Evolutionary conservation across 176 grass and related monocot species (phyloP).

Genomic region (Thinopyrum elongatum): DNA sequence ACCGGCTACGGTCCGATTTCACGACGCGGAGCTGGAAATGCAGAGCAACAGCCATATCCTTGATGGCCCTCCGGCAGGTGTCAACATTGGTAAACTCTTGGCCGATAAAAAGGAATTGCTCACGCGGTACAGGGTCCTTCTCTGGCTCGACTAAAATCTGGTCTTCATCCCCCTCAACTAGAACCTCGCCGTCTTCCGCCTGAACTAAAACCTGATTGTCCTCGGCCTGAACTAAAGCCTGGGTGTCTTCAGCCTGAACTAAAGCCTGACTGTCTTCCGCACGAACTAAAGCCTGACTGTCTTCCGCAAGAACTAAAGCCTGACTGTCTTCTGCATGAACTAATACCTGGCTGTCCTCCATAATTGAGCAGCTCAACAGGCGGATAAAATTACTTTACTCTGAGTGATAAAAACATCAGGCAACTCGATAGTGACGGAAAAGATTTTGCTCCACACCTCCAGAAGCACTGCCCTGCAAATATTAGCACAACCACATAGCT

Average conservation of each 20-base stretch:
- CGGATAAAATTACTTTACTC: slow-evolving; percentile 18
- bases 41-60: slow-evolving; percentile 92
- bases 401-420: slow-evolving; percentile 16
- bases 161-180: background rate
- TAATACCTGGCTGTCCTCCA: slow-evolving; percentile 50
- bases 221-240: background rate
- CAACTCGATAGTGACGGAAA: background rate
- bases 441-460: background rate
- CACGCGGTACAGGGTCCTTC: slow-evolving; percentile 35
- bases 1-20: slow-evolving; percentile 90
- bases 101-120: slow-evolving; percentile 59
- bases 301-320: slow-evolving; percentile 33
- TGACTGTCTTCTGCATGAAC: slow-evolving; percentile 40
- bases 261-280: slow-evolving; percentile 39
- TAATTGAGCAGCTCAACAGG: slow-evolving; percentile 18
- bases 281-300: slow-evolving; percentile 15
- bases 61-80: slow-evolving; percentile 62
- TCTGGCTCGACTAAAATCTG: slow-evolving; percentile 48
- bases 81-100: slow-evolving; percentile 94
- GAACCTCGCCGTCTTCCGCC: background rate
- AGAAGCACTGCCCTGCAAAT: slow-evolving; percentile 24
- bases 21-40: slow-evolving; percentile 91
- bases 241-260: background rate
- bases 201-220: background rate
- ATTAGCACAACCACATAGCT: slow-evolving; percentile 19